Evolutionary conservation across 2,329 filamentous ascomycete genomes (phyloP), one percentile per base, ranked within the genome.

Genomic region (Westerdykella sp.): DNA sequence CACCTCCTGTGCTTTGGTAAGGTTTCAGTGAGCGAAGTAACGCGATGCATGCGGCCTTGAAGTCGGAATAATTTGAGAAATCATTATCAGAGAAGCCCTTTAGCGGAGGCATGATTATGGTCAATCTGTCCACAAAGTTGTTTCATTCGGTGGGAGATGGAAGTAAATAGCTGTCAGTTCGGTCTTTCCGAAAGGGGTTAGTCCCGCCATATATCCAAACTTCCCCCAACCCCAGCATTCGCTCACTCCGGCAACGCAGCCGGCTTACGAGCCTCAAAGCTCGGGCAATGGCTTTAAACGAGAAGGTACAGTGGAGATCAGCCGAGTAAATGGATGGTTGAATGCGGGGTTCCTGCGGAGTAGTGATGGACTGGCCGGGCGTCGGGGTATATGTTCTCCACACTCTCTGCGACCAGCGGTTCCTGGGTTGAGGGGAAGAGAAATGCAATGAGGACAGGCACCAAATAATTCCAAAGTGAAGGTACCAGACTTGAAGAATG

Each of bases 1-100:
- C 62, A 25, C 62, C 59, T n/a, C 54, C 52, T 1, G 53, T 43
- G 3, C 60, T 63, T 14, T 63, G 62, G 11, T 63, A 62, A 2
- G 57, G 57, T 36, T 53, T 53, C 1, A 64, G 41, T 13, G 54
- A 50, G 14, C 48, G 50, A 9, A 65, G 50, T 2, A 65, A 41
- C 2, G 57, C 39, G 9, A 55, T 32, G 11, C 55, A 57, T 13
- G 57, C 56, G 11, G 23, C 34, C 16, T 56, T 55, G 41, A 59
- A 60, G 34, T 65, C 56, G n/a, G 31, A 35, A 23, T 54, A 49
- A 3, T 44, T 59, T 16, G 37, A 13, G 39, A 65, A 62, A 3
- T 46, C 10, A 34, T 61, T 65, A 39, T 60, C 42, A 2, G 62
- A 63, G 44, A 65, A 65, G 5, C 53, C 58, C 21, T 40, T 1